Base-by-base conservation (phyloP, 495 filamentous ascomycete species). In the Daldinia decipiens region DNA sequence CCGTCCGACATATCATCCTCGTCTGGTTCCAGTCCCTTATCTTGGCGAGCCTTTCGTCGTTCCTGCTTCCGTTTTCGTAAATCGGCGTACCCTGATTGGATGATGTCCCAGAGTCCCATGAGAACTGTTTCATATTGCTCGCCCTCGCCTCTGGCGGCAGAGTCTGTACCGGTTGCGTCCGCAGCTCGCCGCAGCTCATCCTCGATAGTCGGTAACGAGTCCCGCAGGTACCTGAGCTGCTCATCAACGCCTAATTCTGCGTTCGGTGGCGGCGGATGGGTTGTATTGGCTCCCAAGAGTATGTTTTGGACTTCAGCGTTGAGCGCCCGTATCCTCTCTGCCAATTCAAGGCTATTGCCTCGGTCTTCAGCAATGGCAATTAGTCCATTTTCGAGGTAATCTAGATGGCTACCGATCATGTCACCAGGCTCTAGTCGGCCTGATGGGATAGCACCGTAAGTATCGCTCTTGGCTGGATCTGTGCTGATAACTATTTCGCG, bases 71-170 rank as follows among this genome's bases (percentile, higher is more conserved):
- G 81, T 67, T 85, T 79, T 21, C 86, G 79, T 26, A 85, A 82
- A 59, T 87, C 85, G 56, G 88, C 86, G 59, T 90, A 88, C 32
- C 86, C 88, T 15, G 87, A 83, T 59, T 87, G 81, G 27, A 93
- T 85, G 54, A 88, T 91, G 43, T 90, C 87, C 92, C 92, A 94
- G 24, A 94, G 78, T n/a, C 88, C 87, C 62, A 80, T 84, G 38
- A 94, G 80, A 5, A 90, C 81, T 5, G 84, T 81, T 39, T 92
- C 87, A 26, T 84, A 86, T 61, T 89, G 86, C 34, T 85, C 84
- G 13, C 77, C 76, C 69, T 85, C 79, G 29, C 83, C 76, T 62
- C 76, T 76, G 52, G 70, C 62, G 58, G 75, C 39, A 2, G 74
- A 74, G 5, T 68, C 70, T 19, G 74, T 62, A 8, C 9, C 24